phyloP scores from a whole-genome alignment of 2,329 filamentous ascomycete species.

The Botrytis byssoidea region DNA sequence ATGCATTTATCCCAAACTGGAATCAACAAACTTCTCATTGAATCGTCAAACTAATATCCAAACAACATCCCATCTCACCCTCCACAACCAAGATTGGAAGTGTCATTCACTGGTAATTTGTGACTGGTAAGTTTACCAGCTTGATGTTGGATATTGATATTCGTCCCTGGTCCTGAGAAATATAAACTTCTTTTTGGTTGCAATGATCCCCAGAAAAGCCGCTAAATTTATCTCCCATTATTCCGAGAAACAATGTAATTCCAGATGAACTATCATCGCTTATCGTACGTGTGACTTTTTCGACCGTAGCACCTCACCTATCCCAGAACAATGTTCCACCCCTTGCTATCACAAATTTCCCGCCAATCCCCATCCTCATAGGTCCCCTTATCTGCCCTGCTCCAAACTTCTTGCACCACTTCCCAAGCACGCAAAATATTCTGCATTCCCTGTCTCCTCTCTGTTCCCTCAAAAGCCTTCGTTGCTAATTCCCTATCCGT shows the following conservation, averaged over 20 bases:
- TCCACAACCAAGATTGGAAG: neutral
- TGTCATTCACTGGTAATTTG: neutral
- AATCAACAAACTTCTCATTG: neutral
- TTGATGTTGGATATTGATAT: neutral
- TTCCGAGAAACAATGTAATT: neutral
- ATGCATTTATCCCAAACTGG: neutral
- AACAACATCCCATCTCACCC: no score
- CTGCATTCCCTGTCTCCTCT: slow-evolving; percentile 60
- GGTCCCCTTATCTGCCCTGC: slow-evolving; percentile 45
- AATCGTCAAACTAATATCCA: neutral
- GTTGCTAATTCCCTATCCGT: slow-evolving; percentile 52
- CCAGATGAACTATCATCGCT: neutral
- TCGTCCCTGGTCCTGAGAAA: no score
- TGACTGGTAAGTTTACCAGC: neutral
- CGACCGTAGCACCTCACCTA: neutral
- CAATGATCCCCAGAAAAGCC: neutral
- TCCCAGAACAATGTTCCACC: slow-evolving; percentile 59
- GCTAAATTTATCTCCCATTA: no score
- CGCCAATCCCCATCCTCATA: slow-evolving; percentile 45
- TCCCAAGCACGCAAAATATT: slow-evolving; percentile 62
- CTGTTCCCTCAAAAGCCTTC: slow-evolving; percentile 52
- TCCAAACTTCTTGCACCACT: slow-evolving; percentile 62
- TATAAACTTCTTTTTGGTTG: neutral
- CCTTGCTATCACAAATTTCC: slow-evolving; percentile 55
- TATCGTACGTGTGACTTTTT: neutral